Base-by-base conservation (phyloP, 83 land plant genomes). In the Diphasiastrum complanatum region DNA sequence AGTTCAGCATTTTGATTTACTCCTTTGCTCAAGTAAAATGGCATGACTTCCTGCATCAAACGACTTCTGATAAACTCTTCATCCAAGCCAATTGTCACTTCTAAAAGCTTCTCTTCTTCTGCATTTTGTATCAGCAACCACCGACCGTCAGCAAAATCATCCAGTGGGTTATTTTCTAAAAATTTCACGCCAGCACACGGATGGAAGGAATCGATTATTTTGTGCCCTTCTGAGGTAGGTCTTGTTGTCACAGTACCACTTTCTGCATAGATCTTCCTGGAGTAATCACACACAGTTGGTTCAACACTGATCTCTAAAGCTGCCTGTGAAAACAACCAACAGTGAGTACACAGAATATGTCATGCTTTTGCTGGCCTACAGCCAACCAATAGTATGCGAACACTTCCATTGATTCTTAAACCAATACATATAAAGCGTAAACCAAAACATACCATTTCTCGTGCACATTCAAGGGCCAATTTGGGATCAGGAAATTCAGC, bases 91-190 rank as follows among this genome's bases (percentile, higher is more conserved):
- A 92, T 64, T 18, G 75, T 70, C 19, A 92, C 86, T 66, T 88
- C 78, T 4, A 92, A 77, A 47, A 88, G 98, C 64, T 85, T 88
- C 66, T 92, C 98, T 67, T 81, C 96, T 74, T 85, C 96, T 55
- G 86, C 98, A 66, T 92, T 92, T 65, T 92, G 85, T 55, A 92
- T 88, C 25, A 92, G 83, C 45, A 85, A 81, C 95, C 98, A 92
- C 52, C 85, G 91, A 30, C 69, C 81, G 71, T 86, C 91, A 28
- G 63, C 71, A 76, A 92, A 88, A 37, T 57, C 71, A 38, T 36
- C 47, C 4, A 92, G 26, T 25, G 98, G 98, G 51, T 92, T 92
- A 41, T 92, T 66, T 1, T 61, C 46, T 5, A 88, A 59, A 95
- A 95, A 92, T 48, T 92, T 92, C 10, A 92, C 86, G n/a, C 67